phyloP scores from a whole-genome alignment of 495 filamentous ascomycete species.

The Xylaria telfairii region DNA sequence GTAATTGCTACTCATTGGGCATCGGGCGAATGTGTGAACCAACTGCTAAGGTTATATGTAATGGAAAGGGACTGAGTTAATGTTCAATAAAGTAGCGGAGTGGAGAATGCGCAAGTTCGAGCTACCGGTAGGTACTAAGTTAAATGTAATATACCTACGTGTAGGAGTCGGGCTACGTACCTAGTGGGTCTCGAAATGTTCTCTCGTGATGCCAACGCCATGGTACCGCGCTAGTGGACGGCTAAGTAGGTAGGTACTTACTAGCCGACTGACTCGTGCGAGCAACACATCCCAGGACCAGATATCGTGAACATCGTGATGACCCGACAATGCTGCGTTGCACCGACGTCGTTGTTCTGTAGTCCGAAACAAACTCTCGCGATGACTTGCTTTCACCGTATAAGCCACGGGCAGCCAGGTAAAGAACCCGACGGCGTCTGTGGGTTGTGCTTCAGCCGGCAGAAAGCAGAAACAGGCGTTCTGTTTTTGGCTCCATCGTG shows the following conservation, averaged over 20 bases:
- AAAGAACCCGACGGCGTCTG: not conserved
- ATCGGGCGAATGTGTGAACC: not conserved
- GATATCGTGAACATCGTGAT: slow-evolving; percentile 1
- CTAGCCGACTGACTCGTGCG: slow-evolving; percentile 12
- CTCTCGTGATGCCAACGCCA: not conserved
- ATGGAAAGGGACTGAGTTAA: not conserved
- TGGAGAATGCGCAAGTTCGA: not conserved
- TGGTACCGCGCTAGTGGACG: not conserved
- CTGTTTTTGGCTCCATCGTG: slow-evolving; percentile 5
- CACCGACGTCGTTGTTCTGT: not conserved
- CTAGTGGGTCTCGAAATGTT: not conserved
- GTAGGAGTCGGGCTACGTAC: not conserved
- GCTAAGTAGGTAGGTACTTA: not conserved
- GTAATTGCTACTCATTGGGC: not conserved
- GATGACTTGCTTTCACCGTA: not conserved
- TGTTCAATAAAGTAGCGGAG: not conserved
- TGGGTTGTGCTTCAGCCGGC: not conserved
- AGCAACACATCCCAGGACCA: not conserved
- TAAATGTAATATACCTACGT: too few relatives aligned
- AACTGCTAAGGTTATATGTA: not conserved
- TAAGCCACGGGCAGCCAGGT: not conserved
- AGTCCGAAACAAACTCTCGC: not conserved
- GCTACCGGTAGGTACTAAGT: not conserved
- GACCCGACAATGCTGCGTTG: not conserved
- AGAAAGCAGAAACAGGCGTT: not conserved